Percentiles rank a stretch among this genome's conserved stretches.
phyloP scores from a whole-genome alignment of 225 moss, liverwort and hornwort genomes.

The Straminergon stramineum region DNA sequence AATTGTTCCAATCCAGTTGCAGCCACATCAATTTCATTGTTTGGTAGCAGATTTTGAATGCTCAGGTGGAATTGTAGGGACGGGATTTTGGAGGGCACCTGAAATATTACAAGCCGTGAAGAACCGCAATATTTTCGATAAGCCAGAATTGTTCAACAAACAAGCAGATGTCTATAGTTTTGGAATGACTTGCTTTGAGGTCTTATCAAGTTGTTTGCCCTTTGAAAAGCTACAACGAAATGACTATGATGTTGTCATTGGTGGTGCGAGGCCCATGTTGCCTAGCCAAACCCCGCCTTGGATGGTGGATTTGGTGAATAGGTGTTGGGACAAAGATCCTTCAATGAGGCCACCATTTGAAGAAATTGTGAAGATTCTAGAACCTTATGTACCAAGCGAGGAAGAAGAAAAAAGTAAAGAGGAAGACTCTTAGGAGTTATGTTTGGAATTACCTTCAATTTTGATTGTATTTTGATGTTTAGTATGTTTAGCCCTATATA shows the following conservation, averaged over 20 bases:
- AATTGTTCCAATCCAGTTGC: neutral
- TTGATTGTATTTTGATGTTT: neutral
- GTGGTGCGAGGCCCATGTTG: neutral
- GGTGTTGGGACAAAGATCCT: neutral
- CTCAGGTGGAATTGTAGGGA: neutral
- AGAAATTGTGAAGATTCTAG: neutral
- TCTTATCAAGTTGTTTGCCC: neutral
- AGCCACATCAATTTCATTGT: fast-evolving
- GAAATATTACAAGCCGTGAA: neutral
- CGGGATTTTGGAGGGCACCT: neutral
- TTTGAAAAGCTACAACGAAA: fast-evolving
- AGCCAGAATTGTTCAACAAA: neutral
- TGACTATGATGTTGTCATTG: neutral
- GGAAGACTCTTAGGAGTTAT: neutral
- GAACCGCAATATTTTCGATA: neutral
- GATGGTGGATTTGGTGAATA: neutral
- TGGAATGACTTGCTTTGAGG: neutral
- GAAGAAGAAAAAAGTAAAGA: too few relatives aligned
- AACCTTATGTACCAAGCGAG: neutral
- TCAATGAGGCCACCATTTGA: neutral
- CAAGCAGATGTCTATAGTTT: neutral
- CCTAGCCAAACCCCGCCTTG: neutral
- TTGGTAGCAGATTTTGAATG: neutral
- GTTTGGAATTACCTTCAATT: neutral
- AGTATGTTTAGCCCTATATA: neutral